phyloP scores from a whole-genome alignment of 2,329 filamentous ascomycete species.

The Basipetospora chlamydospora region DNA sequence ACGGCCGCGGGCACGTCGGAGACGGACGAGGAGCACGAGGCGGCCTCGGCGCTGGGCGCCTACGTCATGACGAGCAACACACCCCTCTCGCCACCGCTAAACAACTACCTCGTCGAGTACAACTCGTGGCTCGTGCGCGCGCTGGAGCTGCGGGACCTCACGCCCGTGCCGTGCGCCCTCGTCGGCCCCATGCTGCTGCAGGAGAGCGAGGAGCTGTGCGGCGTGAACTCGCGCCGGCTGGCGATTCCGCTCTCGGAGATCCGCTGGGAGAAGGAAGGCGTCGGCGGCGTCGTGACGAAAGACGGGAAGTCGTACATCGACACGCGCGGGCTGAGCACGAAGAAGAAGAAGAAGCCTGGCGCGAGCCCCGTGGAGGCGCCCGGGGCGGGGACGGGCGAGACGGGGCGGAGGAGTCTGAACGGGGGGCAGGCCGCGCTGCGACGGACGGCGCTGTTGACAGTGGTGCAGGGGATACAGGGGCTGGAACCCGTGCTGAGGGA shows the following conservation, averaged over 20 bases:
- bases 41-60: constrained; percentile 56
- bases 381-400: constrained; percentile 27
- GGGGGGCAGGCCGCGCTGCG: constrained; percentile 59
- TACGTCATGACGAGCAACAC: constrained; percentile 75
- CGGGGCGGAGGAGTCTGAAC: no score
- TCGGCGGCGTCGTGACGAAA: constrained; percentile 46
- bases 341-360: no score
- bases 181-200: constrained; percentile 67
- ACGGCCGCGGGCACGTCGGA: constrained; percentile 14
- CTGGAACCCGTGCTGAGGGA: constrained; percentile 73
- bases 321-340: constrained; percentile 29
- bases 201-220: constrained; percentile 57
- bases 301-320: constrained; percentile 47
- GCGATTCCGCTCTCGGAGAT: constrained; percentile 79
- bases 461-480: constrained; percentile 72
- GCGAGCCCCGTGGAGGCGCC: no score
- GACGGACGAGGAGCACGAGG: constrained; percentile 42
- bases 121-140: constrained; percentile 71
- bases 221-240: constrained; percentile 59
- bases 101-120: constrained; percentile 69
- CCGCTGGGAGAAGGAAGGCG: constrained; percentile 71
- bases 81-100: constrained; percentile 65
- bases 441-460: constrained; percentile 64
- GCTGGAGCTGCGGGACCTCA: constrained; percentile 55
- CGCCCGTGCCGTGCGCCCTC: constrained; percentile 62